A percentile compares a stretch with the other conserved stretches of the same genome.
These are phyloP conservation scores for Claviceps humidiphila DNA, from an alignment of 2,329 filamentous ascomycete species.

Conservation along the genomic window DNA sequence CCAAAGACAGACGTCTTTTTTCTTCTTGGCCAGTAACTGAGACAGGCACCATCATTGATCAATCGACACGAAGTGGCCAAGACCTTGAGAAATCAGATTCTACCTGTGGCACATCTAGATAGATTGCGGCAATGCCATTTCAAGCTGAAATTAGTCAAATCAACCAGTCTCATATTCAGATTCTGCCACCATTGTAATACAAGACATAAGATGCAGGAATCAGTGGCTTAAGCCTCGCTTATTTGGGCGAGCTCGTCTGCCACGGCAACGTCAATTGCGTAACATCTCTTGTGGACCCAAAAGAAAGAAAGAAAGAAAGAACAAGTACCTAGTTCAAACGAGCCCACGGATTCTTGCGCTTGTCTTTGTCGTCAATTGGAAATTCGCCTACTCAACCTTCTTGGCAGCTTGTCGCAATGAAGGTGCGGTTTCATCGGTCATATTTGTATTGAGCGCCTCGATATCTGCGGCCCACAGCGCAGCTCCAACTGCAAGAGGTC, in stretches of 20 bases:
- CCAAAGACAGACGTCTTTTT: background rate
- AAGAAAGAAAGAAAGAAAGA: background rate
- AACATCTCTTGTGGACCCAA: background rate
- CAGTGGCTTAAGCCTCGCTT: background rate
- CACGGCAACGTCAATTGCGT: background rate
- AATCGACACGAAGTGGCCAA: background rate
- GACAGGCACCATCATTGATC: background rate
- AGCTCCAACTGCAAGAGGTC: conserved; percentile 51
- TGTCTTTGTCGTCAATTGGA: background rate
- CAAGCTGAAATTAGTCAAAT: background rate
- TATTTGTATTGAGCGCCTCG: conserved; percentile 41
- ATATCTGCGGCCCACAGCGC: conserved; percentile 91
- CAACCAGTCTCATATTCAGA: background rate
- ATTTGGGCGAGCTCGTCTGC: background rate
- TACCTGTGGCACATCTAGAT: background rate
- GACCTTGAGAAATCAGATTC: background rate
- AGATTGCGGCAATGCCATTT: background rate
- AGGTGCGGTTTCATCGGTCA: conserved; percentile 38
- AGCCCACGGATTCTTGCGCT: background rate
- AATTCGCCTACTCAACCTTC: conserved; percentile 21
- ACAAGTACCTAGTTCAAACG: background rate
- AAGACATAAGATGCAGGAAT: background rate
- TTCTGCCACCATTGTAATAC: background rate
- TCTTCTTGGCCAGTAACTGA: background rate
- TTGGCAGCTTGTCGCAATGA: conserved; percentile 34